phyloP scores from a whole-genome alignment of 2,329 filamentous ascomycete species.

The Chlorencoelia australis region DNA sequence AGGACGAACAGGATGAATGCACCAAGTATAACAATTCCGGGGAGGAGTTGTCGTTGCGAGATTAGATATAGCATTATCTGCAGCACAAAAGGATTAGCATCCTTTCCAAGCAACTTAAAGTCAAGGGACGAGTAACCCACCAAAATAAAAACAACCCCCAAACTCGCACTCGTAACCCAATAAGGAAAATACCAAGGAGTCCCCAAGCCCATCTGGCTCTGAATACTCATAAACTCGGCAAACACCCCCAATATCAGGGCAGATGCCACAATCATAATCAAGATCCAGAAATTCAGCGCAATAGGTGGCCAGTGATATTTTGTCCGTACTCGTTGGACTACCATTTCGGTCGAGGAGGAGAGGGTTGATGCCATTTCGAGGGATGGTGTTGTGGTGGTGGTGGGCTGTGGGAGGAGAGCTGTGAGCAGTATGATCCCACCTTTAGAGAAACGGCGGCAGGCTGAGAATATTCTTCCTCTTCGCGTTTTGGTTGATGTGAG shows the following conservation, averaged over 20 bases:
- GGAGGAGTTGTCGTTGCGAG: constrained; percentile 47
- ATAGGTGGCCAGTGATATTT: constrained; percentile 59
- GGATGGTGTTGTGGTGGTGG: neutral
- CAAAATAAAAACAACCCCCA: constrained; percentile 57
- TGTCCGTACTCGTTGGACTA: constrained; percentile 21
- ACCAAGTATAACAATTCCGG: constrained; percentile 55
- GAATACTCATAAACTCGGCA: constrained; percentile 47
- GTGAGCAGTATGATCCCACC: no score
- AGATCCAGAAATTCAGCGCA: constrained; percentile 57
- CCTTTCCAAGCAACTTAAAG: neutral
- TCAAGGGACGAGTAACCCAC: neutral
- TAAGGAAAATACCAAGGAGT: constrained; percentile 62
- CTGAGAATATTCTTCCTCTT: no score
- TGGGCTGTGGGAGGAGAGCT: neutral
- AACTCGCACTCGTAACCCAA: constrained; percentile 46
- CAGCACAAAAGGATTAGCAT: neutral
- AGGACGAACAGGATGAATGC: constrained; percentile 56
- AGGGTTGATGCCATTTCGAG: constrained; percentile 20
- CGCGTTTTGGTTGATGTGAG: no score
- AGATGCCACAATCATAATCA: constrained; percentile 52
- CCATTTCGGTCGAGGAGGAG: constrained; percentile 19
- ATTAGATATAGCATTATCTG: constrained; percentile 51
- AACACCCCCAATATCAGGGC: constrained; percentile 52
- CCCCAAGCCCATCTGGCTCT: constrained; percentile 42
- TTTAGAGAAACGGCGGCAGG: no score